phyloP scores from a whole-genome alignment of 2,329 filamentous ascomycete genomes.

The Alternaria solani region DNA sequence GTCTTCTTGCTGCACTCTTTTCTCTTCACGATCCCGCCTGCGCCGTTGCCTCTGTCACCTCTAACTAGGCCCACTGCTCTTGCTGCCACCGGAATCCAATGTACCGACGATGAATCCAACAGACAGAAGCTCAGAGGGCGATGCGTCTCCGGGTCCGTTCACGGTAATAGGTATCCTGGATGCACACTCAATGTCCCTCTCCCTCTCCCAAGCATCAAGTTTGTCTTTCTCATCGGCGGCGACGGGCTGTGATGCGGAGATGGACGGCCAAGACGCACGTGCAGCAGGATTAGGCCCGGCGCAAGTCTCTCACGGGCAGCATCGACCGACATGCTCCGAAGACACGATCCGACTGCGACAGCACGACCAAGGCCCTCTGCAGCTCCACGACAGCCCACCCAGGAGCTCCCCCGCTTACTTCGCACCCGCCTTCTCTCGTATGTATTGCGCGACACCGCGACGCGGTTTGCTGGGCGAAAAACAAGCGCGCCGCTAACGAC shows the following conservation, averaged over 20 bases:
- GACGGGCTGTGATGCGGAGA: conserved; percentile 1
- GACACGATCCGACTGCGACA: conserved; percentile 12
- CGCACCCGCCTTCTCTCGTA: conserved; percentile 2
- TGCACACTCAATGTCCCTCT: not conserved
- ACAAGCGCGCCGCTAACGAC: conserved; percentile 27
- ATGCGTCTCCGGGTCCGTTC: not conserved
- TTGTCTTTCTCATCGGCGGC: not conserved
- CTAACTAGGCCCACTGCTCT: not conserved
- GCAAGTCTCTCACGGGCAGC: conserved; percentile 19
- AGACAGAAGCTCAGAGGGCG: not conserved
- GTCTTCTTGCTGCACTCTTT: not conserved
- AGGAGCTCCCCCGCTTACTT: not conserved
- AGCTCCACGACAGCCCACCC: not conserved
- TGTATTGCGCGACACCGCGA: conserved; percentile 15
- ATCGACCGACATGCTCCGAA: conserved; percentile 9
- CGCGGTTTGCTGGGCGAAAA: conserved; percentile 8
- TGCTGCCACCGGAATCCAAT: not conserved
- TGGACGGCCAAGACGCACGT: conserved; percentile 15
- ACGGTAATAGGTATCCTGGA: not conserved
- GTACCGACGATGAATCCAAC: not conserved
- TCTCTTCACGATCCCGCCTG: not conserved
- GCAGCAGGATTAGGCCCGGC: conserved; percentile 18
- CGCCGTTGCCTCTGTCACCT: not conserved
- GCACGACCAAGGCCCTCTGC: conserved; percentile 10
- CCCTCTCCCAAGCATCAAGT: not conserved